phyloP scores from a whole-genome alignment of 2,329 filamentous ascomycete genomes.

The Lasiodiplodia hormozganensis region DNA sequence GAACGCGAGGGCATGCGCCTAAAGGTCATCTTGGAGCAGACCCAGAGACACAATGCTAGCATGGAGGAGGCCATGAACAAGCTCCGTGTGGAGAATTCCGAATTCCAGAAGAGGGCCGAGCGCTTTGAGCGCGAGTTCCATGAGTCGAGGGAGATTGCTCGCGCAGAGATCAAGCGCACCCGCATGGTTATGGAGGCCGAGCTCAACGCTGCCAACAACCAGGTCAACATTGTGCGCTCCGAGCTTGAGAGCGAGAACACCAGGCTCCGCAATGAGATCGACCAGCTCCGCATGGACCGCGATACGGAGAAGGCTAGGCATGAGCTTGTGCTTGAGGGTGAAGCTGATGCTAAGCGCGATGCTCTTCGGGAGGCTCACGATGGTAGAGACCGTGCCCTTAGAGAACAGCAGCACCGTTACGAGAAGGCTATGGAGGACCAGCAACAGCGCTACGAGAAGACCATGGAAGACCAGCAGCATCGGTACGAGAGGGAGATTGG shows the following conservation, averaged over 20 bases:
- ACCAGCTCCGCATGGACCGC: slow-evolving; percentile 77
- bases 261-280: slow-evolving; percentile 75
- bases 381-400: slow-evolving; percentile 60
- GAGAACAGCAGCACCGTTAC: slow-evolving; percentile 66
- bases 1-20: slow-evolving; percentile 80
- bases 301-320: slow-evolving; percentile 82
- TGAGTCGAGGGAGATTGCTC: slow-evolving; percentile 80
- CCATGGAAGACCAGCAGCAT: slow-evolving; percentile 37
- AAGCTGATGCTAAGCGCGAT: slow-evolving; percentile 70
- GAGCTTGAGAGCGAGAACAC: slow-evolving; percentile 82
- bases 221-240: slow-evolving; percentile 82
- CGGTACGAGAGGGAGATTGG: slow-evolving; percentile 54
- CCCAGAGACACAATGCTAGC: slow-evolving; percentile 65
- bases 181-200: slow-evolving; percentile 81
- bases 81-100: slow-evolving; percentile 70
- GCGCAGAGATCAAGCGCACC: slow-evolving; percentile 80
- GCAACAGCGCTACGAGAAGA: slow-evolving; percentile 45
- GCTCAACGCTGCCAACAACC: slow-evolving; percentile 81
- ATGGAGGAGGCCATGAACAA: slow-evolving; percentile 65
- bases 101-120: slow-evolving; percentile 72
- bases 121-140: slow-evolving; percentile 82
- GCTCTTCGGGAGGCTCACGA: slow-evolving; percentile 63
- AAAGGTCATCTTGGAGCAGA: slow-evolving; percentile 73
- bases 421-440: slow-evolving; percentile 27
- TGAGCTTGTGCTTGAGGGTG: slow-evolving; percentile 85